Evolutionary conservation across 371 early-diverging fungal species (phyloP), one percentile per base, ranked within the genome.

Genomic region (Mucor ambiguus): DNA sequence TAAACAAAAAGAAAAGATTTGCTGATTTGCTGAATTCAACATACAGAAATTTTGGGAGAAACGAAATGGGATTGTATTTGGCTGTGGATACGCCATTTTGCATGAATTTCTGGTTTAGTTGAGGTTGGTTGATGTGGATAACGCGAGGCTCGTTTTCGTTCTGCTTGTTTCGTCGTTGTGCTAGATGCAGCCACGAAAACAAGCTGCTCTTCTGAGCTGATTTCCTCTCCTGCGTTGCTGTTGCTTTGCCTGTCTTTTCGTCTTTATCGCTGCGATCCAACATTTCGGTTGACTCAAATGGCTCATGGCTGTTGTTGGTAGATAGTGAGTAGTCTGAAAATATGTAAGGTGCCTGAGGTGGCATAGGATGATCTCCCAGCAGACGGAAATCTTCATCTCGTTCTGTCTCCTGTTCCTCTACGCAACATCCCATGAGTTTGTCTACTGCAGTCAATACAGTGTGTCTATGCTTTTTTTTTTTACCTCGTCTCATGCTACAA

Each of bases 1-100:
- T 92, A 65, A 95, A 88, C 65, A 96, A 76, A 82, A 97, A 97
- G 74, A 95, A 97, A 28, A 97, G 66, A 77, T 96, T 97, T 60
- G 93, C 93, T 66, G 90, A 89, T 80, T 94, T 95, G 59, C 91
- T 90, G 61, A 95, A 92, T 79, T 97, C 95, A 64, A 91, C 94
- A 52, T 85, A 90, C 33, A 96, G 74, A 75, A 95, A 94, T 77
- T 93, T 90, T 59, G 94, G 95, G 56, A 97, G 63, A 72, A 97
- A 97, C 9, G 92, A 89, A 33, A 88, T 30, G 38, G 87, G 61
- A 67, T 90, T 94, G 77, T 97, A 96, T 76, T 93, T 95, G 30
- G 95, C 89, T 3, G 95, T 93, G 28, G 88, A 89, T 52, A 93
- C 85, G 57, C 82, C 76, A 71, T 93, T 93, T 72, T 87, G 33